phyloP scores from a whole-genome alignment of 106 monocot species.

The Acorus gramineus region DNA sequence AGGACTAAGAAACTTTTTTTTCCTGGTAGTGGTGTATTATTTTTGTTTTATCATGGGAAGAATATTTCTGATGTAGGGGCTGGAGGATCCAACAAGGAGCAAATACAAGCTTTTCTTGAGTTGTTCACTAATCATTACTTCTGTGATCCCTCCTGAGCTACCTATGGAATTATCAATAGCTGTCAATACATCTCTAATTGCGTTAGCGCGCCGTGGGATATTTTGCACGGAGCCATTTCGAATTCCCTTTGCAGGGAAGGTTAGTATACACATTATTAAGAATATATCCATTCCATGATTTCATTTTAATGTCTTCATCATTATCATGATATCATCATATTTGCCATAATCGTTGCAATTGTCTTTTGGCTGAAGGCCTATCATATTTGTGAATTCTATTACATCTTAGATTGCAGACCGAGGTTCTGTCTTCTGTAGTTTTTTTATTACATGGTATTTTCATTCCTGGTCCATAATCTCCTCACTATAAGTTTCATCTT shows the following conservation, averaged over 20 bases:
- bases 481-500: too few relatives aligned
- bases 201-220: conserved; percentile 90
- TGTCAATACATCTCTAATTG: conserved; percentile 99
- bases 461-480: too few relatives aligned
- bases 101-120: conserved; percentile 97
- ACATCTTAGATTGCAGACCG: too few relatives aligned
- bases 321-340: too few relatives aligned
- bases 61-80: conserved; percentile 33
- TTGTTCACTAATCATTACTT: conserved; percentile 96
- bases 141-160: conserved; percentile 95
- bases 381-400: too few relatives aligned
- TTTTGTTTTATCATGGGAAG: not conserved
- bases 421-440: too few relatives aligned
- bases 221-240: conserved; percentile 99
- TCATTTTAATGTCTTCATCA: not conserved
- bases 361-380: too few relatives aligned
- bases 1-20: not conserved
- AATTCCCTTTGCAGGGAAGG: conserved; percentile 99
- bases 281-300: not conserved
- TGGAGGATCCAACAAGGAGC: conserved; percentile 98
- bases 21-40: not conserved
- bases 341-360: too few relatives aligned
- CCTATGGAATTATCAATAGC: conserved; percentile 99
- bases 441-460: too few relatives aligned
- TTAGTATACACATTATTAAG: conserved; percentile 1